These are phyloP conservation scores for Umbilicus rupestris DNA, from an alignment of 164 flowering plant genomes.

Conservation along the genomic window DNA sequence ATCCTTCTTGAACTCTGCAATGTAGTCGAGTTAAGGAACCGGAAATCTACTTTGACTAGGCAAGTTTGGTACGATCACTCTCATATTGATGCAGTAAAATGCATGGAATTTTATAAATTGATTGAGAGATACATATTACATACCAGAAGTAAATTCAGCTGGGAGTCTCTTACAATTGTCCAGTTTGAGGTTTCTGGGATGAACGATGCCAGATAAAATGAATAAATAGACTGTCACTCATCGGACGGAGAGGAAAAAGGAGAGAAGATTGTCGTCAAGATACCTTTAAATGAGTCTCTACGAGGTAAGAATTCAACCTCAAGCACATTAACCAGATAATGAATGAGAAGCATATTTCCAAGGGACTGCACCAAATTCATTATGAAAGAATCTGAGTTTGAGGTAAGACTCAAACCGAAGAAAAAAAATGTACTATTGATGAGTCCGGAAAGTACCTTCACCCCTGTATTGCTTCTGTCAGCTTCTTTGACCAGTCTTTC, in stretches of 20 bases:
- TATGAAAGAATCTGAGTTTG: too few relatives aligned
- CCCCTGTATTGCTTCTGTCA: constrained; percentile 13
- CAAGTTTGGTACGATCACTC: too few relatives aligned
- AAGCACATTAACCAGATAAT: too few relatives aligned
- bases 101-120: background rate
- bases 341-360: too few relatives aligned
- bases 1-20: constrained; percentile 61
- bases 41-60: background rate
- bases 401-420: too few relatives aligned
- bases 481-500: constrained; percentile 31
- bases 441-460: background rate
- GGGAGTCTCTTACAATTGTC: constrained; percentile 49
- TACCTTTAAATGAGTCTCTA: too few relatives aligned
- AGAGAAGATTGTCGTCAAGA: too few relatives aligned
- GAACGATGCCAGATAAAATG: constrained; percentile 5
- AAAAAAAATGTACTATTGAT: too few relatives aligned
- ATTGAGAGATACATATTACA: constrained; percentile 10
- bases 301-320: too few relatives aligned
- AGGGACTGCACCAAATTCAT: too few relatives aligned
- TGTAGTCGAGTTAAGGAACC: background rate
- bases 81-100: too few relatives aligned
- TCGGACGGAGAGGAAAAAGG: too few relatives aligned
- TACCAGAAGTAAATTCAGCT: constrained; percentile 74
- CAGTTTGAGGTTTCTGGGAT: constrained; percentile 61
- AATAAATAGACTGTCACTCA: background rate